phyloP scores from a whole-genome alignment of 1,284 basidiomycete genomes.

The Flammula alnicola region DNA sequence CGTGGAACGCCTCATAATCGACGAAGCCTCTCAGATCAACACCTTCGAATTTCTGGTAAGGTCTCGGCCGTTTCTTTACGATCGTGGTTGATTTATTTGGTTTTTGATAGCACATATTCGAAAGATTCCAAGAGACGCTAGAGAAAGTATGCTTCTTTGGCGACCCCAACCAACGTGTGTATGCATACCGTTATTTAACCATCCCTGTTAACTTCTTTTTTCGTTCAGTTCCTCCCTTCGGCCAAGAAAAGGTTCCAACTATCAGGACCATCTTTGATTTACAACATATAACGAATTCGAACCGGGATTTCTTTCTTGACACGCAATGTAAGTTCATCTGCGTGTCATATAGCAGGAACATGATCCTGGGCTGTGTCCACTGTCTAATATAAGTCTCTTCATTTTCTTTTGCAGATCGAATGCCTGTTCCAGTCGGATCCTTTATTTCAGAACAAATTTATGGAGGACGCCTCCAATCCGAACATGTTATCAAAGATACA shows the following conservation, averaged over 20 bases:
- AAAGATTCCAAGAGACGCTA: constrained; percentile 34
- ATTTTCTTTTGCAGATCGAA: constrained; percentile 42
- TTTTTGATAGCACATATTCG: constrained; percentile 37
- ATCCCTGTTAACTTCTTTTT: neutral
- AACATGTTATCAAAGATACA: constrained; percentile 33
- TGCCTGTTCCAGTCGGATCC: constrained; percentile 50
- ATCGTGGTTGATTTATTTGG: constrained; percentile 2
- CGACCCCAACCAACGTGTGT: constrained; percentile 50
- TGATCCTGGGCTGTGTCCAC: neutral
- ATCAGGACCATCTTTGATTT: constrained; percentile 54
- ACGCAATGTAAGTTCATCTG: constrained; percentile 50
- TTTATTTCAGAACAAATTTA: constrained; percentile 55
- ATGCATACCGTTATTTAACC: neutral
- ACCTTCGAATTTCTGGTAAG: constrained; percentile 48
- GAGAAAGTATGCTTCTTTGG: constrained; percentile 49
- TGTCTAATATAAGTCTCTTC: neutral
- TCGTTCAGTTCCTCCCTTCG: constrained; percentile 53
- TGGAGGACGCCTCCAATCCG: constrained; percentile 39
- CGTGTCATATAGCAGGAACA: no score
- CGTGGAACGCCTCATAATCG: constrained; percentile 44
- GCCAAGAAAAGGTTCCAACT: constrained; percentile 41
- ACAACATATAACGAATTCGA: constrained; percentile 37
- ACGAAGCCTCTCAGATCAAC: constrained; percentile 55
- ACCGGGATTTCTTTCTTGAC: constrained; percentile 43
- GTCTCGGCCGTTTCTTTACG: neutral